Base-by-base conservation (phyloP, 192 early-diverging fungal species). In the Mortierella alpina region DNA sequence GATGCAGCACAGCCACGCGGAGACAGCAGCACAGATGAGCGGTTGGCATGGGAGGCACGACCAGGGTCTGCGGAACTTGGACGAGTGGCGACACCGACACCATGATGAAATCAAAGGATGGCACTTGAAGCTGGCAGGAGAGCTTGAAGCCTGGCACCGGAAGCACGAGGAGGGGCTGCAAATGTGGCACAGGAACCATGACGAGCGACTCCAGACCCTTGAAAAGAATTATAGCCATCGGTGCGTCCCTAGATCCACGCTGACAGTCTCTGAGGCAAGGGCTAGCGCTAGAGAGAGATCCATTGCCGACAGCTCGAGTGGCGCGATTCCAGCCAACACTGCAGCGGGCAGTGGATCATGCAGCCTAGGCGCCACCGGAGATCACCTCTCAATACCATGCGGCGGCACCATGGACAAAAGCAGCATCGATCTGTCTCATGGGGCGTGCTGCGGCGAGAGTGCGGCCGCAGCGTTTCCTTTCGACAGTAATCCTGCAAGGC, bases 101-200 rank as follows among this genome's bases (percentile, higher is more conserved):
- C 58, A 59, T 6, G 58, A 59, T 14, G 58, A 59, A 31, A 57
- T 70, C 23, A 40, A 45, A 8, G 50, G 18, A 3, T 71, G 31
- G 31, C 31, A 31, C 31, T 31, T 31, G 31, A 31, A 31, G 31
- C 3, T 31, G 31, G 31, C 1, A 3, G 31, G 31, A 31, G 42
- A 7, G 58, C 39, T 5, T 22, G 41, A 39, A 17, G 57, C 31
- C 5, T 65, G 62, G 48, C 63, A 52, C 15, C 31, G 20, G 3
- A 22, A n/a, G 12, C 46, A 68, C 48, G 55, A 44, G n/a, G 45
- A 58, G 0, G 23, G 10, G 4, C 12, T 64, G 23, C 11, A 61
- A 22, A 31, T 41, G 11, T 74, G 72, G 75, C 67, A 70, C 9
- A 45, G 61, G 41, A 15, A 0, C 2, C 68, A 78, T n/a, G 42